Base-by-base conservation (phyloP, 129 eudicot species). In the Helianthus tuberosus region DNA sequence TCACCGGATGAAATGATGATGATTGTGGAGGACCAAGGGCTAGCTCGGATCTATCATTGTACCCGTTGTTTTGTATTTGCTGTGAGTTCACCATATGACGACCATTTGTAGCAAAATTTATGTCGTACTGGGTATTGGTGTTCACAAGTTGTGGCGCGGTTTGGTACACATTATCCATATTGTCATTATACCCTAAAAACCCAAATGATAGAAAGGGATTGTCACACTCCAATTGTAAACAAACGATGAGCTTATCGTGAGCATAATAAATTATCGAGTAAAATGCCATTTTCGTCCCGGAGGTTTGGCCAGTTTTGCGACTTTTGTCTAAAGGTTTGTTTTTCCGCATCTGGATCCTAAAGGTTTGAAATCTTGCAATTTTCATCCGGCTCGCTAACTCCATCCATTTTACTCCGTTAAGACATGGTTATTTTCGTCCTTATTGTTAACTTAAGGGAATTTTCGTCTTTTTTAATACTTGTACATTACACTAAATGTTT, bases 11-110 rank as follows among this genome's bases (percentile, higher is more conserved):
- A 79, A 86, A 92, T 17, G 91, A 76, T 52, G 65, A 59, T 27
- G 64, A 75, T 73, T 86, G 92, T 29, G 92, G 84, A 36, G 89
- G 95, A 38, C 84, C 95, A 14, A 91, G 89, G 25, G 88, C 95
- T 39, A 86, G 88, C 23, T 83, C 87, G 3, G 77, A 85, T 76
- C 81, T 66, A 63, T 77, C 79, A 20, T 89, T 84, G 38, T 87
- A 85, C 55, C 79, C 79, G 8, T 73, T 66, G 61, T 12, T 86
- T 16, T 80, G 90, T 43, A 82, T 27, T 68, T 82, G 96, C 57
- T 83, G 83, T 11, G 65, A 59, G 29, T 59, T 59, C 4, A 9
- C 4, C 13, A 59, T 12, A 38, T 86, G 83, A 29, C 81, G 88
- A 29, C 77, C 80, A n/a, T 84, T 83, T 66, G 81, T 68, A 75